A percentile compares a stretch with the other conserved stretches of the same genome.
These are phyloP conservation scores for Zygosaccharomyces rouxii DNA, from an alignment of 805 yeast species.

Conservation along the genomic window DNA sequence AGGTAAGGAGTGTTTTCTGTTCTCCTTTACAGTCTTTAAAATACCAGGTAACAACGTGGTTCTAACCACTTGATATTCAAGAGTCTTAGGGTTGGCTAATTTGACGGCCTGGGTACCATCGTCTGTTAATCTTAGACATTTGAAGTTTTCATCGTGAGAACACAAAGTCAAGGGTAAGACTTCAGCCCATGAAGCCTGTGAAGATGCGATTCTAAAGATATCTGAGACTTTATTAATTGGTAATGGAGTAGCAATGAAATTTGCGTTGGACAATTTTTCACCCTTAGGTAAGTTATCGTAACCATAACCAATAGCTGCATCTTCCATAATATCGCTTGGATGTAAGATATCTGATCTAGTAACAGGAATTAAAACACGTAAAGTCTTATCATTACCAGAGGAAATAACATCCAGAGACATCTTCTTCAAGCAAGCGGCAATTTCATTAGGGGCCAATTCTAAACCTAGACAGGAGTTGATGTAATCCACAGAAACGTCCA, in stretches of 20 bases:
- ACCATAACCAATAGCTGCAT: slow-evolving; percentile 94
- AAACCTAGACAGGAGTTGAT: slow-evolving; percentile 94
- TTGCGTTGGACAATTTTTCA: slow-evolving; percentile 69
- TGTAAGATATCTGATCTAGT: slow-evolving; percentile 95
- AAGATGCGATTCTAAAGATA: slow-evolving; percentile 82
- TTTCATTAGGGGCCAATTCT: slow-evolving; percentile 60
- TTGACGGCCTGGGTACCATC: slow-evolving; percentile 77
- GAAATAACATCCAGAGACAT: slow-evolving; percentile 74
- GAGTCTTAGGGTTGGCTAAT: slow-evolving; percentile 92
- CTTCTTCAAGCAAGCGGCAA: slow-evolving; percentile 61
- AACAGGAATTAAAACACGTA: slow-evolving; percentile 76
- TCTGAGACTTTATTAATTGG: slow-evolving; percentile 90
- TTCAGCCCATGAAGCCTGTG: slow-evolving; percentile 95
- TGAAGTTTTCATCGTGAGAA: slow-evolving; percentile 95
- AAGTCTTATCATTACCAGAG: slow-evolving; percentile 39
- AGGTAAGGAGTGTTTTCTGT: slow-evolving; percentile 92
- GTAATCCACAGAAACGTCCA: slow-evolving; percentile 74
- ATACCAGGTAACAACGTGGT: slow-evolving; percentile 92
- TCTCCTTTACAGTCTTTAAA: slow-evolving; percentile 90
- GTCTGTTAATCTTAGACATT: slow-evolving; percentile 69
- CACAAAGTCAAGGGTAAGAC: slow-evolving; percentile 93
- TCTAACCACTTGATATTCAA: slow-evolving; percentile 96
- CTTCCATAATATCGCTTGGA: slow-evolving; percentile 98
- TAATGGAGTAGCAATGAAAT: slow-evolving; percentile 76
- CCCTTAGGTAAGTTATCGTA: slow-evolving; percentile 82